Base-by-base conservation (phyloP, 164 flowering plant genomes). In the Annona squamosa region DNA sequence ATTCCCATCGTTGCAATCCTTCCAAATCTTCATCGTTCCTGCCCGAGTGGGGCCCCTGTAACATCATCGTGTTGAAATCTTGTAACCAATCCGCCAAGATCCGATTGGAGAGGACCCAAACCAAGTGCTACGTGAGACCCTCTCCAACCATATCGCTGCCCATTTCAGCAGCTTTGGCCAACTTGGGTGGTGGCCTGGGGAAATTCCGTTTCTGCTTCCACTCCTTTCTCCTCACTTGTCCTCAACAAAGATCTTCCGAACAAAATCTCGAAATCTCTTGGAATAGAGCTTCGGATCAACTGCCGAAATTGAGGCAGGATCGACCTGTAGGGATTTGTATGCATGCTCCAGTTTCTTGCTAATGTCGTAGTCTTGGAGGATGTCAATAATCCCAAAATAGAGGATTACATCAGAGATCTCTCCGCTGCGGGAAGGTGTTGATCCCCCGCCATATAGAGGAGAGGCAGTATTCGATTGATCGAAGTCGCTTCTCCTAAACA, bases 241-340 rank as follows among this genome's bases (percentile, higher is more conserved):
- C 77, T 88, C 90, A 0, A 89, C 71, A 72, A 92, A 92, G 43
- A 85, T 84, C 77, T 91, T 84, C n/a, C 90, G 84, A 0, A 89
- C 79, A 77, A 92, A 92, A 78, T 92, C 89, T 26, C 89, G 81
- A 67, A 92, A 87, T 71, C 97, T 86, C 82, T 85, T 92, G 0
- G 97, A 89, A 75, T 92, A 92, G 16, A 88, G 91, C 77, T 92
- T 92, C 0, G 97, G 97, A 76, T 90, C 97, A 10, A 92, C 97
- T 4, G 97, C 95, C 16, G 95, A 90, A 71, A 92, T 92, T 4
- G 95, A 92, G 59, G 85, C 75, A 1, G 97, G 90, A 72, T 90
- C 92, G 1, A 77, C 97, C 73, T 92, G 97, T 42, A 90, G 75
- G 44, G 97, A 92, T 71, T 92, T 92, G 85, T 92, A 92, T 3